A percentile compares a stretch with the other conserved stretches of the same genome.
phyloP scores from a whole-genome alignment of 1,139 yeast genomes.

The Scheffersomyces segobiensis region DNA sequence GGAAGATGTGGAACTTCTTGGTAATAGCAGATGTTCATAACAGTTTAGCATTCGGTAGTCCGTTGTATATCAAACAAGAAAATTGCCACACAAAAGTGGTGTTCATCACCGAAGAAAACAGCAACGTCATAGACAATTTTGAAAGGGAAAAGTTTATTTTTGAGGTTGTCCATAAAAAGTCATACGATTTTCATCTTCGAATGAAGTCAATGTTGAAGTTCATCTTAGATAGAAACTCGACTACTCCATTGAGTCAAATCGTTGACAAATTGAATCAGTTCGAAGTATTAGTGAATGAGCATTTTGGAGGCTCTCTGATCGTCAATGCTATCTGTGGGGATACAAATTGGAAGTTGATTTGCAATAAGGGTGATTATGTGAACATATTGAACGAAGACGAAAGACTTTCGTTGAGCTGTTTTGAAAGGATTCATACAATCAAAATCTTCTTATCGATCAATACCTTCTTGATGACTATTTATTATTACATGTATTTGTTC shows the following conservation, averaged over 20 bases:
- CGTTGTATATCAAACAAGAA: slow-evolving; percentile 3
- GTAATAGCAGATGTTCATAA: slow-evolving; percentile 12
- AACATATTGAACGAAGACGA: neutral
- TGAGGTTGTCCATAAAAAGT: neutral
- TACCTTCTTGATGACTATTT: slow-evolving; percentile 32
- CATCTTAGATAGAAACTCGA: neutral
- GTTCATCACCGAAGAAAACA: slow-evolving; percentile 3
- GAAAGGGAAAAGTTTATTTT: neutral
- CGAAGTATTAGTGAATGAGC: slow-evolving; percentile 5
- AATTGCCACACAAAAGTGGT: slow-evolving; percentile 1
- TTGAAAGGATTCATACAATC: slow-evolving; percentile 6
- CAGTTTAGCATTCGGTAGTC: slow-evolving; percentile 13
- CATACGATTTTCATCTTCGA: neutral
- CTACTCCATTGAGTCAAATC: slow-evolving; percentile 4
- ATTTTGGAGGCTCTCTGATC: slow-evolving; percentile 1
- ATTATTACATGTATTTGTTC: slow-evolving; percentile 39
- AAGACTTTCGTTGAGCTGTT: neutral
- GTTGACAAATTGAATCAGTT: slow-evolving; percentile 8
- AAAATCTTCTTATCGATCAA: slow-evolving; percentile 31
- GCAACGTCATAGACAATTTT: slow-evolving; percentile 9
- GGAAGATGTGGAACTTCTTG: slow-evolving; percentile 17
- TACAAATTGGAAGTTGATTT: neutral
- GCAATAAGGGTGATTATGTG: neutral
- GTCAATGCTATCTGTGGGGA: neutral
- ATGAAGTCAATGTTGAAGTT: slow-evolving; percentile 1